Percentiles rank a stretch among this genome's conserved stretches.
These are phyloP conservation scores for Neospermospora avenae DNA, from an alignment of 2,329 filamentous ascomycete genomes.

Conservation along the genomic window DNA sequence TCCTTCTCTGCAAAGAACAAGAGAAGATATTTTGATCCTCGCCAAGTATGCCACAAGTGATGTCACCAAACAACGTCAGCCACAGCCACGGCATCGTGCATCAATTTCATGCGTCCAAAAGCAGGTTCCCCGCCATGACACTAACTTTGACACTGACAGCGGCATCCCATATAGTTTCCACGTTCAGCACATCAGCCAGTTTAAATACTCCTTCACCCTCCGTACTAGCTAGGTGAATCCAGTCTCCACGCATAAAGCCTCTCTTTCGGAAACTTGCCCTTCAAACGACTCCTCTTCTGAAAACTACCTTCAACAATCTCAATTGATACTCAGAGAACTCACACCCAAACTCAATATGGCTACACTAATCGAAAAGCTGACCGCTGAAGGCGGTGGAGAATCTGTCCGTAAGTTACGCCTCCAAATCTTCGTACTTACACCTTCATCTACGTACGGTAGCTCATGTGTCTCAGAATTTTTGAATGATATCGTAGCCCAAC, in stretches of 20 bases:
- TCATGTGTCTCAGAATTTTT: constrained; percentile 5
- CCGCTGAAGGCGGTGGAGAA: constrained; percentile 14
- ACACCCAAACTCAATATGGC: constrained; percentile 10
- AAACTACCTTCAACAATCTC: background rate
- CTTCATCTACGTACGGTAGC: background rate
- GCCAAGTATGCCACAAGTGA: background rate
- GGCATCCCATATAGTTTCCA: background rate
- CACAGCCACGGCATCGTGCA: constrained; percentile 2
- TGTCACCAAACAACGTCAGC: background rate
- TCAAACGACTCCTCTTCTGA: background rate
- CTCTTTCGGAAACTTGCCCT: background rate
- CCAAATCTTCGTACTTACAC: background rate
- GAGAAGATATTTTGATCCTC: background rate
- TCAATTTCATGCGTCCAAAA: background rate
- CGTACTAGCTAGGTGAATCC: too few relatives aligned
- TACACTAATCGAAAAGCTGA: constrained; percentile 14
- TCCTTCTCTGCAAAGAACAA: too few relatives aligned
- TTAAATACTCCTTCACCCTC: background rate
- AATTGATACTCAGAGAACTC: background rate
- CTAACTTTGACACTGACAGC: background rate
- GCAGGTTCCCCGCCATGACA: background rate
- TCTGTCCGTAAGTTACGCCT: constrained; percentile 8
- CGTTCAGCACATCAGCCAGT: background rate
- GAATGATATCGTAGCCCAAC: constrained; percentile 16
- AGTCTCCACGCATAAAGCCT: background rate